Evolutionary conservation across 1,284 basidiomycete species (phyloP).

Genomic region (Phaffia rhodozyma): DNA sequence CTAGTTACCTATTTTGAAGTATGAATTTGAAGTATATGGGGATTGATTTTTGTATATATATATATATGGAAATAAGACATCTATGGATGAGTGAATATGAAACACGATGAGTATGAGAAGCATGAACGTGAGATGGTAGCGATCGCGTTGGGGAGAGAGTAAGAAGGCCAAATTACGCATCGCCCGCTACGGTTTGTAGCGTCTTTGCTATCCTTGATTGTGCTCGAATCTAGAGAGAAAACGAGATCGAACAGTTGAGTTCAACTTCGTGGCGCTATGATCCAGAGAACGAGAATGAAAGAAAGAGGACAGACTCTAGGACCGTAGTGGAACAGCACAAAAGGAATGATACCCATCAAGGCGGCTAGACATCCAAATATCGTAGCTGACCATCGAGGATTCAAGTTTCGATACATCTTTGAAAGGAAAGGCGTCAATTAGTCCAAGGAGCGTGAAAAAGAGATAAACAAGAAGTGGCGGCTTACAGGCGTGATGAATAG

Average conservation of each 20-base stretch:
- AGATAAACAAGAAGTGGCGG: neutral
- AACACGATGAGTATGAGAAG: neutral
- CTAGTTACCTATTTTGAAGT: too few relatives aligned
- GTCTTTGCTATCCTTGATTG: constrained; percentile 8
- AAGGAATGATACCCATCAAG: constrained; percentile 28
- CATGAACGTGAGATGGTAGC: constrained; percentile 1
- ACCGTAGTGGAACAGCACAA: constrained; percentile 29
- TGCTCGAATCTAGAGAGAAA: neutral
- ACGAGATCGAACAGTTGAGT: neutral
- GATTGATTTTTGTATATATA: too few relatives aligned
- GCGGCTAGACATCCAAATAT: constrained; percentile 18
- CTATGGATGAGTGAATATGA: neutral
- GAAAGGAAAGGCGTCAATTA: neutral
- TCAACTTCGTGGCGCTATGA: too few relatives aligned
- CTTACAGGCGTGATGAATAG: constrained; percentile 18
- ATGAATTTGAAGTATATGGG: neutral
- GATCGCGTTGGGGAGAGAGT: constrained; percentile 17
- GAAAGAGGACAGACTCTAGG: constrained; percentile 22
- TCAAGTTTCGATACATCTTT: constrained; percentile 11
- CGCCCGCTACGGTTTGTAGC: neutral
- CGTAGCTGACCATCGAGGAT: constrained; percentile 19
- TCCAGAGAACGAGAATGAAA: neutral
- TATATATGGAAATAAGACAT: neutral
- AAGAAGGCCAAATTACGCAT: neutral
- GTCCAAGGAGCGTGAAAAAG: neutral